phyloP scores from a whole-genome alignment of 2,329 filamentous ascomycete species.

The Paecilomyces formosus region DNA sequence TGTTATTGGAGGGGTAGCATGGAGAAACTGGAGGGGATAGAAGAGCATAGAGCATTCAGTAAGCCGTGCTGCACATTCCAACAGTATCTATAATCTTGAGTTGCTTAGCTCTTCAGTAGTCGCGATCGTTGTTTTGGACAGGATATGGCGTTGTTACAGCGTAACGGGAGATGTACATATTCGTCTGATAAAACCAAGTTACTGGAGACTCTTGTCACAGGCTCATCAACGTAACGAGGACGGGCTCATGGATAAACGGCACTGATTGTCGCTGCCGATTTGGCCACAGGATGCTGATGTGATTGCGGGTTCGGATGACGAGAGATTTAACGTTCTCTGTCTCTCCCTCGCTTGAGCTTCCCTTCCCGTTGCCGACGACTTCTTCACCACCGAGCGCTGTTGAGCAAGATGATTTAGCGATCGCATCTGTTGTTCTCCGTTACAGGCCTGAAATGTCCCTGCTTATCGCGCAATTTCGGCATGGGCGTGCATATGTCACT shows the following conservation, averaged over 20 bases:
- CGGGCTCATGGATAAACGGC: background rate
- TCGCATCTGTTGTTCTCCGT: background rate
- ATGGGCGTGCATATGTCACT: background rate
- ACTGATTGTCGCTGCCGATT: background rate
- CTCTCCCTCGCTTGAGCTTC: background rate
- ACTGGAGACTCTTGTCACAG: too few relatives aligned
- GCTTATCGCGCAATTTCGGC: background rate
- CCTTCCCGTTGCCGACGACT: background rate
- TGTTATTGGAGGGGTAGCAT: background rate
- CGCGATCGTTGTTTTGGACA: background rate
- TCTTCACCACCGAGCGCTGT: background rate
- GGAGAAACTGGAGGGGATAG: background rate
- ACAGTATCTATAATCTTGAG: background rate
- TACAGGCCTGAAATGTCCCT: background rate
- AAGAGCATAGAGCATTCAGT: background rate
- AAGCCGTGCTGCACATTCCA: background rate
- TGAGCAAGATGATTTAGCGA: background rate
- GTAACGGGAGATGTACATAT: background rate
- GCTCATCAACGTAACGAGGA: too few relatives aligned
- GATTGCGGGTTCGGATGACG: background rate
- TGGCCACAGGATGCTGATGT: background rate
- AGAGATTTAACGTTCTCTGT: background rate
- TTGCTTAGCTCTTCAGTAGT: background rate
- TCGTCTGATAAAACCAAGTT: too few relatives aligned
- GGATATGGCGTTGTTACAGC: background rate